These are phyloP conservation scores for Anisodus acutangulus DNA, from an alignment of 257 asterid species.

Conservation along the genomic window DNA sequence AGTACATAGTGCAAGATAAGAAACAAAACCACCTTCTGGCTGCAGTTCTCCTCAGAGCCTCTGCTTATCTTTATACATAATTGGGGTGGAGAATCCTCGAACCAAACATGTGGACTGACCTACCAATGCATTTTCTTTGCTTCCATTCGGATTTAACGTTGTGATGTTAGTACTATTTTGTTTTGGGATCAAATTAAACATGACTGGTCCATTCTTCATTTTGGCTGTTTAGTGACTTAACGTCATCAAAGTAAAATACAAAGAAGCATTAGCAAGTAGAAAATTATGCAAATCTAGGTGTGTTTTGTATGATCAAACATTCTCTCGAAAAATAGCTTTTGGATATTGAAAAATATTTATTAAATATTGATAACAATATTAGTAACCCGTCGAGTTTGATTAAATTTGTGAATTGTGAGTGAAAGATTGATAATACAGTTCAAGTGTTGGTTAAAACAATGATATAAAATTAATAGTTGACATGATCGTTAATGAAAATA, in stretches of 20 bases:
- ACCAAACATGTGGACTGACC: constrained; percentile 30
- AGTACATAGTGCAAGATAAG: constrained; percentile 25
- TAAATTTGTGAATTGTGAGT: no score
- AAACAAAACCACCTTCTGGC: not conserved
- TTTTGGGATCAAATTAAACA: not conserved
- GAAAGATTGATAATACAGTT: no score
- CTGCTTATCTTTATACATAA: constrained; percentile 15
- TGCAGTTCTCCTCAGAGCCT: not conserved
- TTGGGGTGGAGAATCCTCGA: constrained; percentile 5
- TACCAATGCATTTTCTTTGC: not conserved
- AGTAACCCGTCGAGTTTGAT: no score
- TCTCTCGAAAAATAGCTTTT: no score
- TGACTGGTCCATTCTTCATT: not conserved
- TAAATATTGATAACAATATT: no score
- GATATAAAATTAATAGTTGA: no score
- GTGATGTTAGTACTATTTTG: not conserved
- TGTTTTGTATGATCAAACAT: no score
- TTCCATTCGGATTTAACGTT: not conserved
- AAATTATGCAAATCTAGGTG: no score
- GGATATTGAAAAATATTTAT: no score
- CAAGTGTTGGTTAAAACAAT: no score
- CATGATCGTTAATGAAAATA: no score
- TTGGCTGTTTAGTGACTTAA: not conserved
- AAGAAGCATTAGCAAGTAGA: no score
- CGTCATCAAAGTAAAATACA: not conserved